Evolutionary conservation across 108 stramenopile species (phyloP).

Genomic region (Parietichytrium sp.): DNA sequence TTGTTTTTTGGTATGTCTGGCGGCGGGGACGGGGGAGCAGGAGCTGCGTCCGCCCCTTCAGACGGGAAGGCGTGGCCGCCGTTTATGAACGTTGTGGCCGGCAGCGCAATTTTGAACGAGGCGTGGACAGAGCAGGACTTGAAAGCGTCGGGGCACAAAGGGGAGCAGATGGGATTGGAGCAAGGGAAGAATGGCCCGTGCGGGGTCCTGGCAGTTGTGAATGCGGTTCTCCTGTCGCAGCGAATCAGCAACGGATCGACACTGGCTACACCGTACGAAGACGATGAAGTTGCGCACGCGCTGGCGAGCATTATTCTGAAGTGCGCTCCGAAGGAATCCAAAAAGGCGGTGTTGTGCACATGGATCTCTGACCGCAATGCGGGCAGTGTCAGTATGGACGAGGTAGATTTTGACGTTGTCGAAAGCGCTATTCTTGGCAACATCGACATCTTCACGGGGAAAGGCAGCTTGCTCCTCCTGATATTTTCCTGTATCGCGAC

Average conservation of each 20-base stretch:
- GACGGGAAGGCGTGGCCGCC: not conserved
- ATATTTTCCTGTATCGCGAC: not conserved
- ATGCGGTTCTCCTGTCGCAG: not conserved
- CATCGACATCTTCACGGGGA: not conserved
- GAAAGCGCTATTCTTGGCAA: not conserved
- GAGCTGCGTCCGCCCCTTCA: not conserved
- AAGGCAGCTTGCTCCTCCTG: not conserved
- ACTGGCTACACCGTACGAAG: not conserved
- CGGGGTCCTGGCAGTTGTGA: not conserved
- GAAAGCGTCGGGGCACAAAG: not conserved
- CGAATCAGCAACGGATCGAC: not conserved
- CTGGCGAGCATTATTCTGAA: not conserved
- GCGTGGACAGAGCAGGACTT: not conserved
- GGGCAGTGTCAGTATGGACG: not conserved
- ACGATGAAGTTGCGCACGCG: slow-evolving; percentile 13
- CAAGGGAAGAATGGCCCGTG: slow-evolving; percentile 17
- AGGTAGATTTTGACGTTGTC: not conserved
- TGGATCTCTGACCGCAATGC: not conserved
- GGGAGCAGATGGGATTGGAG: not conserved
- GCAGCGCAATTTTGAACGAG: not conserved
- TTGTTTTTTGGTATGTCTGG: slow-evolving; percentile 7
- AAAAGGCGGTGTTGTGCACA: not conserved
- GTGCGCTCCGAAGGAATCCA: not conserved
- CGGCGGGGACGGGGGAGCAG: not conserved
- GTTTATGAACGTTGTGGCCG: not conserved